phyloP scores from a whole-genome alignment of 371 early-diverging fungal species.

The Thermomucor indicae-seudaticae region DNA sequence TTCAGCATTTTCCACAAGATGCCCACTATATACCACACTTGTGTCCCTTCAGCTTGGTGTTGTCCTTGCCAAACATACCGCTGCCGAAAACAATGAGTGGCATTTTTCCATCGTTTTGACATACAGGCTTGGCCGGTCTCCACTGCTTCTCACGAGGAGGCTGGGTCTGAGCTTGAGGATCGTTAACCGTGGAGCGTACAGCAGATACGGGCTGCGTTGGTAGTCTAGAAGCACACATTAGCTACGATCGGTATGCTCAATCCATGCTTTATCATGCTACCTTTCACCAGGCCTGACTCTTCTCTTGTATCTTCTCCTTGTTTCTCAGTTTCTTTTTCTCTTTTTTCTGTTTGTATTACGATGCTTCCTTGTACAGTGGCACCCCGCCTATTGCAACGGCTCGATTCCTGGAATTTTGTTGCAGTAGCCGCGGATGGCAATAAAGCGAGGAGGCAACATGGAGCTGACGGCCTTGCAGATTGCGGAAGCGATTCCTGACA shows the following conservation, averaged over 20 bases:
- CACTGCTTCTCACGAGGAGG: not conserved
- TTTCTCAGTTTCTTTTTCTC: not conserved
- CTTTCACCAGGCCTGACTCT: too few species aligned
- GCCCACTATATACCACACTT: not conserved
- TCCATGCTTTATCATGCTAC: too few species aligned
- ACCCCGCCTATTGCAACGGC: too few species aligned
- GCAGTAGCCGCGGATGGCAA: too few species aligned
- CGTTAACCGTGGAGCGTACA: not conserved
- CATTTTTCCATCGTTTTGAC: slow-evolving; percentile 1
- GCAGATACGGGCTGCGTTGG: not conserved
- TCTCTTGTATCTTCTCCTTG: not conserved
- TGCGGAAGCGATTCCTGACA: too few species aligned
- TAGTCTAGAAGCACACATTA: not conserved
- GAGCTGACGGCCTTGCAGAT: too few species aligned
- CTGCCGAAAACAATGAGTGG: slow-evolving; percentile 5
- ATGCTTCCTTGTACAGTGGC: not conserved
- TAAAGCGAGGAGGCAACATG: too few species aligned
- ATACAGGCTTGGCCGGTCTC: not conserved
- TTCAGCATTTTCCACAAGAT: slow-evolving; percentile 2
- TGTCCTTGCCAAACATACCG: slow-evolving; percentile 5
- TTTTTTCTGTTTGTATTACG: slow-evolving; percentile 1
- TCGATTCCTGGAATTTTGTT: too few species aligned
- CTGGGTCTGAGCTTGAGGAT: not conserved
- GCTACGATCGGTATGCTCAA: too few species aligned
- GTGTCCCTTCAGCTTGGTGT: not conserved